These are phyloP conservation scores for Eucalyptus polyanthemos DNA, from an alignment of 345 rosid species.

Conservation along the genomic window DNA sequence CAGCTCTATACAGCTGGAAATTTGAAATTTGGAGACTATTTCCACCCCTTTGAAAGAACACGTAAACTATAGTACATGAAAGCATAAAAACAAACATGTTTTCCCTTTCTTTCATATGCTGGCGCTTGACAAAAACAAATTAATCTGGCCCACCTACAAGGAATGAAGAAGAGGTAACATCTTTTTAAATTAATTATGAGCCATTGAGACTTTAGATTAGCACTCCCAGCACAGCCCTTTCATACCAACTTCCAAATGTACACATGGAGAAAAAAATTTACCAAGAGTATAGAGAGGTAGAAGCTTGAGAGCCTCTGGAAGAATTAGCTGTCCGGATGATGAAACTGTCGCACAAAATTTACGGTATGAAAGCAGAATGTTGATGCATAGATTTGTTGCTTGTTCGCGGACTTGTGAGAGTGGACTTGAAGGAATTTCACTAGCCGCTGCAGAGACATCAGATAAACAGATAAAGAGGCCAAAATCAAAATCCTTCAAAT, in stretches of 20 bases:
- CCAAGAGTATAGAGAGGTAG: constrained; percentile 89
- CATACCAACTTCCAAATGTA: background rate
- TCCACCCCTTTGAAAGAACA: background rate
- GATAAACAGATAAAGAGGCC: background rate
- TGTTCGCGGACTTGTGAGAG: constrained; percentile 57
- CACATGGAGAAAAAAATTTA: constrained; percentile 5
- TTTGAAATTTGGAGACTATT: background rate
- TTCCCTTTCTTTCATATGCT: background rate
- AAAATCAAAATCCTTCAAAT: background rate
- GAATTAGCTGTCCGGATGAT: constrained; percentile 90
- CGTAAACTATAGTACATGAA: background rate
- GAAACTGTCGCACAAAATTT: constrained; percentile 95
- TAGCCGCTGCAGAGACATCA: constrained; percentile 37
- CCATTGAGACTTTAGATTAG: background rate
- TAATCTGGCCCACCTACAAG: background rate
- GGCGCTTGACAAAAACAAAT: background rate
- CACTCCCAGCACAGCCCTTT: background rate
- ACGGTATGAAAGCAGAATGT: constrained; percentile 71
- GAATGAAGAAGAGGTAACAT: background rate
- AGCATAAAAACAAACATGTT: background rate
- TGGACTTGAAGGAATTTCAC: constrained; percentile 60
- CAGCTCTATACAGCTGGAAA: background rate
- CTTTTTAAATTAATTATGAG: background rate
- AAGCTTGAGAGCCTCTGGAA: constrained; percentile 97
- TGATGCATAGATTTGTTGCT: constrained; percentile 62